Base-by-base conservation (phyloP, 495 filamentous ascomycete species). In the Aspergillus ellipticus region DNA sequence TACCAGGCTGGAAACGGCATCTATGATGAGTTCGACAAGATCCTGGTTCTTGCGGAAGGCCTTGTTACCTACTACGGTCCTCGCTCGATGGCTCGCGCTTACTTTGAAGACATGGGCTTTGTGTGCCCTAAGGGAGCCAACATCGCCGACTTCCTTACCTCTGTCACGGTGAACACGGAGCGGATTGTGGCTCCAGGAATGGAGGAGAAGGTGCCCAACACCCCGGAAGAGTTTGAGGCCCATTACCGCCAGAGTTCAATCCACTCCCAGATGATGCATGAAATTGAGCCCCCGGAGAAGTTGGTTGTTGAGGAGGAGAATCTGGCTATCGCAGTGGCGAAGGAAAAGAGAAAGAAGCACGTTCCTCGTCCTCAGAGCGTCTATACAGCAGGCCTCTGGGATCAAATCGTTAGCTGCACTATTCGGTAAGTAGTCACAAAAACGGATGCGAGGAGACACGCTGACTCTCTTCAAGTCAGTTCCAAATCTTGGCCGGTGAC, bases 1-100 rank as follows among this genome's bases (percentile, higher is more conserved):
- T 95, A 96, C 66, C 90, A 96, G 63, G 88, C 89, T 0, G 85
- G 86, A 7, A 88, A 96, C 59, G 77, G 71, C 28, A 86, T 88
- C 29, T 93, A 90, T 53, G 85, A 92, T 58, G 33, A 78, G 16
- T 93, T 94, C 58, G 89, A 94, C 71, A 90, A 90, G 69, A 83
- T 87, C 31, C 74, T 86, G 4, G 84, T 94, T 2, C 73, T 94
- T 11, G 90, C 91, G 42, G 89, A 91, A 46, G 89, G 89, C 7
- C 77, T 83, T 37, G 88, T 92, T 56, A 92, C 88, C 50, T 94
- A 85, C 73, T 94, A 89, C 54, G 89, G 89, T 1, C 74, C 76
- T 4, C 79, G 82, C 1, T 59, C 71, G 41, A 68, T 73, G 3
- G 89, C 89, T 5, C 85, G 77, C 57, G 69, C 72, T 48, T 92